Evolutionary conservation across 1,139 yeast genomes (phyloP), one percentile per base, ranked within the genome.

Genomic region (Blastobotrys apis): DNA sequence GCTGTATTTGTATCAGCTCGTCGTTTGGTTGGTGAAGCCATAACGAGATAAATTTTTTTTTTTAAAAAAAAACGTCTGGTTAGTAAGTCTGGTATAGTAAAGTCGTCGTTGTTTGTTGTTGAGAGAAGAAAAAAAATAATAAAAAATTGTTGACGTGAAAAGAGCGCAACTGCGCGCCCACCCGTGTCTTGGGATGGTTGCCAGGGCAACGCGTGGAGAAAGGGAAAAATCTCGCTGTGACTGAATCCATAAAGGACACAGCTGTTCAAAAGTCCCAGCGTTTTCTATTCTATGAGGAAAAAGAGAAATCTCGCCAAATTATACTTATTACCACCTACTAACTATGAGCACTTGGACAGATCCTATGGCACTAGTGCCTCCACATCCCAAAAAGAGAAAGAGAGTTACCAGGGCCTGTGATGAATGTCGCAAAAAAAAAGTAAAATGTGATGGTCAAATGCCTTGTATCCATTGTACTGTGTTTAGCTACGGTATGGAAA

Each of bases 391-490:
- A 40, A 87, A 86, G 63, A 72, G 95, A 43, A 75, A 88, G 57
- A 68, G 95, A 45, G 95, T 86, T 23, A 78, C 92, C 1, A 69
- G 92, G 44, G 95, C 95, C 2, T 87, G 96, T 63, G 92, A 84
- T 57, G 80, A 80, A 48, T 87, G 94, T 39, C 63, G 68, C 13
- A 69, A 78, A 62, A 81, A 84, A 62, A 87, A 87, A 64, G 90
- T 86, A 55, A 84, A 84, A 59, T 87, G 96, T 65, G 94, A 86
- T 53, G 96, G 95, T 13, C 78, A 80, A 58, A 81, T 80, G 55
- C 95, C 95, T 1, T 87, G 96, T 65, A 81, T 82, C 39, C 94
- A 84, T 61, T 86, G 95, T 60, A 84, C 96, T 0, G 95, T 87
- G 1, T 88, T 87, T 64, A 80, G 87, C 8, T 85, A 83, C 63